A percentile compares a stretch with the other conserved stretches of the same genome.
These are phyloP conservation scores for Adansonia grandidieri DNA, from an alignment of 441 rosid species.

Conservation along the genomic window DNA sequence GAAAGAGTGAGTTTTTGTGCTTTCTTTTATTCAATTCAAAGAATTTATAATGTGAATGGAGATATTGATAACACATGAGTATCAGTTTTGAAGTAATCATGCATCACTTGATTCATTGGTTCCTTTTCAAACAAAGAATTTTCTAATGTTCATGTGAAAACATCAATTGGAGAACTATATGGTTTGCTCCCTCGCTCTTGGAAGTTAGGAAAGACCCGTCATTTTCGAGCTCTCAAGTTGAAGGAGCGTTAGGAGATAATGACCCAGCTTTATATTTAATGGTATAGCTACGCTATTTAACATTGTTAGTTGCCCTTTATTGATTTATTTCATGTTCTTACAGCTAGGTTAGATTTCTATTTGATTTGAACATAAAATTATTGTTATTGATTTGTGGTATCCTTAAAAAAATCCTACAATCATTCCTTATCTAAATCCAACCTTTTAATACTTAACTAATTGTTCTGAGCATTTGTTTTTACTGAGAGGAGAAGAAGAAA, in stretches of 20 bases:
- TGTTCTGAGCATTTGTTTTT: not conserved
- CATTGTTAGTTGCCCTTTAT: not conserved
- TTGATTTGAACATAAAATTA: not conserved
- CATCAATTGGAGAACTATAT: conserved; percentile 77
- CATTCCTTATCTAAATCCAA: no score
- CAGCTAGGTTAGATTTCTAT: not conserved
- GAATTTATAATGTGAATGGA: no score
- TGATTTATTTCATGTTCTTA: not conserved
- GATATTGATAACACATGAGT: not conserved
- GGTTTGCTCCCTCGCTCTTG: conserved; percentile 77
- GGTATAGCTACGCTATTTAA: no score
- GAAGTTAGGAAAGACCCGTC: conserved; percentile 92
- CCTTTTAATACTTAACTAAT: not conserved
- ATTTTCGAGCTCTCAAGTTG: conserved; percentile 71
- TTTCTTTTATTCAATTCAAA: no score
- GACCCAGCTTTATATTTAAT: conserved; percentile 66
- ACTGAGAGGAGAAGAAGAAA: not conserved
- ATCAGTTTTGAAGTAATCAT: not conserved
- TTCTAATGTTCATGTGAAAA: no score
- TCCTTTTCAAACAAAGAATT: no score
- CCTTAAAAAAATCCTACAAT: no score
- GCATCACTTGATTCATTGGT: not conserved
- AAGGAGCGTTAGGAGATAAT: conserved; percentile 85
- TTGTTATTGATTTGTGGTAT: no score
- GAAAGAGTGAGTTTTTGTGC: conserved; percentile 28